Percentiles rank a stretch among this genome's conserved stretches.
Conservation (phyloP, 208 protist species). For the Angomonas desouzai region DNA sequence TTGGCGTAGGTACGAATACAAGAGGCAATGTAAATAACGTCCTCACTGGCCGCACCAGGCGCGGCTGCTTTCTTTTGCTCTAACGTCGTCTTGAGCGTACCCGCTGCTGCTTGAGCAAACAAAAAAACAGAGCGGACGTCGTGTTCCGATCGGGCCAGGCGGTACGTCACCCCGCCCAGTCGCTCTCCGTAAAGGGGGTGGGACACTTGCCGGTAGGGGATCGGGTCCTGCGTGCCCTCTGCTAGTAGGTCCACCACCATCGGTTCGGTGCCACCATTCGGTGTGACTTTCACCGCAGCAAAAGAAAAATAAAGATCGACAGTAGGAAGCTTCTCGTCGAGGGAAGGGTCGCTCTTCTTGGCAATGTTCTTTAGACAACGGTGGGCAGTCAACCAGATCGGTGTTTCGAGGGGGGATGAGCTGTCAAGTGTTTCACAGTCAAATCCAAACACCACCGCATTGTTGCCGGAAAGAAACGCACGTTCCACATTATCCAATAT, state of each 20-base stretch:
- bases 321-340: constrained; percentile 1
- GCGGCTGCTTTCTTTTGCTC: constrained; percentile 15
- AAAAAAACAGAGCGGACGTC: constrained; percentile 22
- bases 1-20: constrained; percentile 31
- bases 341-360: background rate
- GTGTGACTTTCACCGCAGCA: constrained; percentile 15
- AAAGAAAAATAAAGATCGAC: constrained; percentile 16
- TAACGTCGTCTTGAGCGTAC: constrained; percentile 16
- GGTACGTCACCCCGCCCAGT: constrained; percentile 27
- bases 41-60: constrained; percentile 13
- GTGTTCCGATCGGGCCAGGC: constrained; percentile 15
- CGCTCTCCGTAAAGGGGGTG: constrained; percentile 27
- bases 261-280: background rate
- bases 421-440: constrained; percentile 20
- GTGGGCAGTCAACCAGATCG: constrained; percentile 34
- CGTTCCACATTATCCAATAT: constrained; percentile 23
- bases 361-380: constrained; percentile 16
- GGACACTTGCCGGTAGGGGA: constrained; percentile 18
- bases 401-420: constrained; percentile 26
- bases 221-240: background rate
- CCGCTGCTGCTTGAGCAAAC: constrained; percentile 30
- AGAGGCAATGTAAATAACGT: constrained; percentile 30
- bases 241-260: constrained; percentile 39
- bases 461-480: constrained; percentile 24
- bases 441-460: constrained; percentile 27